These are phyloP conservation scores for Starmera amethionina DNA, from an alignment of 805 yeast genomes.

Conservation along the genomic window DNA sequence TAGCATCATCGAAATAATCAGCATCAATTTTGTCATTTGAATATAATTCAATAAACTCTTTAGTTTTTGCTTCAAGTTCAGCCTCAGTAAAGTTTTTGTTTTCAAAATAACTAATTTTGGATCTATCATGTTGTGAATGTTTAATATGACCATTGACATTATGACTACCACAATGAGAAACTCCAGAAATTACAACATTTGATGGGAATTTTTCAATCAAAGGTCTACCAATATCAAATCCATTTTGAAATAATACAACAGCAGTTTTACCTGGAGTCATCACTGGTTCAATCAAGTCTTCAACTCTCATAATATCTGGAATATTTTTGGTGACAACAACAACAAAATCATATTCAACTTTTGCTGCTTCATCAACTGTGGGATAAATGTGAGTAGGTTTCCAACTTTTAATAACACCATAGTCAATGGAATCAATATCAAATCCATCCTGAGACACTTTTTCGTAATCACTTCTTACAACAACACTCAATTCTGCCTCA, in stretches of 20 bases:
- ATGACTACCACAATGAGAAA: slow-evolving; percentile 53
- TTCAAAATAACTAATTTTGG: background rate
- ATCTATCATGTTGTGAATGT: slow-evolving; percentile 41
- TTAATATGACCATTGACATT: slow-evolving; percentile 37
- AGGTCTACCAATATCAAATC: slow-evolving; percentile 54
- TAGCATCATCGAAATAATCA: slow-evolving; percentile 32
- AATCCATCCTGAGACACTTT: slow-evolving; percentile 43
- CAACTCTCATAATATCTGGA: slow-evolving; percentile 53
- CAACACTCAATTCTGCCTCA: slow-evolving; percentile 44
- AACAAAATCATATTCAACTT: slow-evolving; percentile 36
- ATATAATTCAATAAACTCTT: slow-evolving; percentile 32
- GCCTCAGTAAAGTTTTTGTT: slow-evolving; percentile 25
- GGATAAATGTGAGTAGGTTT: slow-evolving; percentile 44
- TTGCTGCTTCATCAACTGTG: slow-evolving; percentile 38
- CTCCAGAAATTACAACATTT: slow-evolving; percentile 46
- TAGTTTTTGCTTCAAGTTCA: slow-evolving; percentile 23
- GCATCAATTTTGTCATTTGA: slow-evolving; percentile 29
- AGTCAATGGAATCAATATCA: slow-evolving; percentile 49
- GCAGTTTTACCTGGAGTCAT: slow-evolving; percentile 36
- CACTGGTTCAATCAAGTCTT: slow-evolving; percentile 41
- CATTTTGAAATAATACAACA: slow-evolving; percentile 55
- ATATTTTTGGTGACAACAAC: slow-evolving; percentile 54
- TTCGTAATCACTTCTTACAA: slow-evolving; percentile 57
- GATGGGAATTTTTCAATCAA: slow-evolving; percentile 39
- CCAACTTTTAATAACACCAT: slow-evolving; percentile 47